Evolutionary conservation across 305 asterid species (phyloP).

Genomic region (Ilex paraguariensis): DNA sequence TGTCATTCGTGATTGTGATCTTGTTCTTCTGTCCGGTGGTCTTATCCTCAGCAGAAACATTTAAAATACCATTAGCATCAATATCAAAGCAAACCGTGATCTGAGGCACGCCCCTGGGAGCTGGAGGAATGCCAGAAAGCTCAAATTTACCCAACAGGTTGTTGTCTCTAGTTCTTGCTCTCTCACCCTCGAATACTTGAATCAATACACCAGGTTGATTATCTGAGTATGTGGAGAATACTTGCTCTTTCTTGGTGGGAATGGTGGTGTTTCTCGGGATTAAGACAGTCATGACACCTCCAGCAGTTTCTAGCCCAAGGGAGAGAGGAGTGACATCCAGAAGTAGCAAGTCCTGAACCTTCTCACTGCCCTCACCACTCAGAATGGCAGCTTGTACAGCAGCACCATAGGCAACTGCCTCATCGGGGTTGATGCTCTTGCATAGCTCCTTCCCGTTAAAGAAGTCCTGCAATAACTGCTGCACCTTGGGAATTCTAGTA

Average conservation of each 20-base stretch:
- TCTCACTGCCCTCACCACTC: constrained; percentile 31
- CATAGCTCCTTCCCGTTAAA: constrained; percentile 53
- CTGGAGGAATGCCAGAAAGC: constrained; percentile 37
- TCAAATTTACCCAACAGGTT: constrained; percentile 33
- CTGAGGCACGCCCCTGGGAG: constrained; percentile 34
- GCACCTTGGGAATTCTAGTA: constrained; percentile 76
- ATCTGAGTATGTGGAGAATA: constrained; percentile 34
- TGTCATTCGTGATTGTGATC: constrained; percentile 33
- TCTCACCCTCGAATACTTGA: constrained; percentile 33
- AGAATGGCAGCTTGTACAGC: constrained; percentile 37
- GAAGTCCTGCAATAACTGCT: constrained; percentile 64
- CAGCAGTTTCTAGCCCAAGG: constrained; percentile 33
- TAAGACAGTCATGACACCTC: constrained; percentile 35
- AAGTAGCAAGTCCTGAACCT: constrained; percentile 30
- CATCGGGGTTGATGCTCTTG: constrained; percentile 37
- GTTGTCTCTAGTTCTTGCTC: constrained; percentile 32
- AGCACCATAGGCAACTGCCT: constrained; percentile 38
- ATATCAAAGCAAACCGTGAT: constrained; percentile 33
- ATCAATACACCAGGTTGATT: constrained; percentile 35
- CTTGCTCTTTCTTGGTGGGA: constrained; percentile 34
- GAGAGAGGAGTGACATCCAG: constrained; percentile 32
- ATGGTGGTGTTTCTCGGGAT: constrained; percentile 35
- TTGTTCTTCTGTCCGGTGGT: constrained; percentile 37
- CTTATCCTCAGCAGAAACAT: constrained; percentile 34
- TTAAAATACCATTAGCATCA: constrained; percentile 35